Conservation (phyloP, 2,329 filamentous ascomycete genomes). For the Penicillium aurantiogriseum region DNA sequence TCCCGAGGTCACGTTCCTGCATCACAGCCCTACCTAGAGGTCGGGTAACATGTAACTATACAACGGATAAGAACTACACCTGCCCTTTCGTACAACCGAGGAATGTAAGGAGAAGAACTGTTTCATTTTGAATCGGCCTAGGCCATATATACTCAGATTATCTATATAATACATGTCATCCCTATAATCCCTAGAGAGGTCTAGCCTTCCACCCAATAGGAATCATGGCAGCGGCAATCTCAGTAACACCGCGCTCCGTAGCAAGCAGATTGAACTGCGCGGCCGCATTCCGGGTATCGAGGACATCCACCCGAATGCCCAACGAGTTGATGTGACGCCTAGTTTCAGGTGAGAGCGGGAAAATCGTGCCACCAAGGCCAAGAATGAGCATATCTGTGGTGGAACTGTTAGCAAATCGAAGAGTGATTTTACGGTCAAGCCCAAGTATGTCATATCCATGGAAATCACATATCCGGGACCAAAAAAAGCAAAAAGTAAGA, state of each 20-base stretch:
- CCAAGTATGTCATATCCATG: neutral
- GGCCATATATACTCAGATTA: neutral
- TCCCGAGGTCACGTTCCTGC: neutral
- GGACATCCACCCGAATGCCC: slow-evolving; percentile 81
- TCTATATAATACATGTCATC: neutral
- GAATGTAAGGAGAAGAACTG: slow-evolving; percentile 8
- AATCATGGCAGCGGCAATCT: slow-evolving; percentile 84
- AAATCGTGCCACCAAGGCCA: slow-evolving; percentile 74
- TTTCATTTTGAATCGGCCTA: neutral
- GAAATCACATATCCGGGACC: slow-evolving; percentile 3
- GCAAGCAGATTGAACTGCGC: slow-evolving; percentile 92
- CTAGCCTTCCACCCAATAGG: slow-evolving; percentile 73
- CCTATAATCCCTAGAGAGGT: neutral
- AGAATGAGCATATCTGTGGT: slow-evolving; percentile 76
- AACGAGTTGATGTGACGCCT: slow-evolving; percentile 69
- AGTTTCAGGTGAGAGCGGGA: slow-evolving; percentile 73
- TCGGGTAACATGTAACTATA: neutral
- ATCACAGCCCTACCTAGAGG: neutral
- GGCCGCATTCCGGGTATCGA: slow-evolving; percentile 90
- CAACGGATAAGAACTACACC: neutral
- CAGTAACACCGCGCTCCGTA: slow-evolving; percentile 83
- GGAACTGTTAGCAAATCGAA: slow-evolving; percentile 4
- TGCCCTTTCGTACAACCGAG: neutral
- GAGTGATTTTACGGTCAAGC: neutral
- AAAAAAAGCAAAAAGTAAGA: slow-evolving; percentile 5